phyloP scores from a whole-genome alignment of 805 yeast species.

The Wickerhamiella dianesei region DNA sequence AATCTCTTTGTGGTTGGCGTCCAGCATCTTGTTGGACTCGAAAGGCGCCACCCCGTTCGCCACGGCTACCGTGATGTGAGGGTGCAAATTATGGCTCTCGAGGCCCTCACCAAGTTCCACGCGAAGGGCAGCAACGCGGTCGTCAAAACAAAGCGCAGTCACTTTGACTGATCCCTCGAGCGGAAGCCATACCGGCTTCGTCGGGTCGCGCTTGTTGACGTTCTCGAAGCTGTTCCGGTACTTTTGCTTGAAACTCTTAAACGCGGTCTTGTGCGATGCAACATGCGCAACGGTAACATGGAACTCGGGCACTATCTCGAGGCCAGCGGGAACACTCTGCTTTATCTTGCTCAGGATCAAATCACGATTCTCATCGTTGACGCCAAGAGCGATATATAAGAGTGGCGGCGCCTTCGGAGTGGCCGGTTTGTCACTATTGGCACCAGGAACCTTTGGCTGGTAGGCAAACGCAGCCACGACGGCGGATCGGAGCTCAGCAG shows the following conservation, averaged over 20 bases:
- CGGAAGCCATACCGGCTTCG: conserved; percentile 4
- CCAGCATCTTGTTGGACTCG: conserved; percentile 6
- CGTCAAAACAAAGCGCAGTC: conserved; percentile 36
- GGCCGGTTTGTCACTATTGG: not conserved
- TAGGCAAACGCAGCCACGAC: conserved; percentile 40
- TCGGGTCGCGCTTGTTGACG: not conserved
- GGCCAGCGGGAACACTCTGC: conserved; percentile 4
- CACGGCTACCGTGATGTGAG: conserved; percentile 64
- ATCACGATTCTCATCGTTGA: conserved; percentile 18
- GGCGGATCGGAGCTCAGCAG: conserved; percentile 32
- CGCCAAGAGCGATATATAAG: conserved; percentile 34
- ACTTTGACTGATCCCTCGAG: conserved; percentile 16
- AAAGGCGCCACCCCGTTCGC: conserved; percentile 4
- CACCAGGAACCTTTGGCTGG: conserved; percentile 36
- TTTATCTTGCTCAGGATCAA: conserved; percentile 14
- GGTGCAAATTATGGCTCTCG: conserved; percentile 30
- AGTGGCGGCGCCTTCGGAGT: not conserved
- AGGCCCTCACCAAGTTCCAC: conserved; percentile 28
- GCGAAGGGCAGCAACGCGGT: conserved; percentile 39
- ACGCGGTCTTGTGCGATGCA: conserved; percentile 3
- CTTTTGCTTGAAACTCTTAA: conserved; percentile 2
- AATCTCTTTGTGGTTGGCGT: not conserved
- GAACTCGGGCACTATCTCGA: conserved; percentile 15
- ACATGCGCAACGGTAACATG: conserved; percentile 27
- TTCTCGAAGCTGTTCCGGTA: conserved; percentile 1